These are phyloP conservation scores for Lichenothelia convexa DNA, from an alignment of 495 filamentous ascomycete species.

Conservation along the genomic window DNA sequence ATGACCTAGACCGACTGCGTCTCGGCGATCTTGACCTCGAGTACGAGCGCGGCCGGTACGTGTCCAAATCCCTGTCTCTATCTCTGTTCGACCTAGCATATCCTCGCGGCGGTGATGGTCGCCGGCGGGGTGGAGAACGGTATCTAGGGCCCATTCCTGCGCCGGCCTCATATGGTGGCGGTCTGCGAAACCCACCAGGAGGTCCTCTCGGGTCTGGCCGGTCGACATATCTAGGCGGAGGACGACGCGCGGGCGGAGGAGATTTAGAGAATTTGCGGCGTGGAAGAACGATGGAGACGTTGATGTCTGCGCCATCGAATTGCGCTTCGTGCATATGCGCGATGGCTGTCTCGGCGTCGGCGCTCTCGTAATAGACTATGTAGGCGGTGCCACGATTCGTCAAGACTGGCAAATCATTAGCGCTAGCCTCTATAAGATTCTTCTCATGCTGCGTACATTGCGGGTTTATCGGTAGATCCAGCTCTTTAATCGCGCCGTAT, in stretches of 20 bases:
- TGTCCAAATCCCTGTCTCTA: constrained; percentile 17
- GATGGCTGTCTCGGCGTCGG: constrained; percentile 75
- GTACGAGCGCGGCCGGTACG: constrained; percentile 10
- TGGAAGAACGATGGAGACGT: constrained; percentile 85
- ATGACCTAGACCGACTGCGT: constrained; percentile 26
- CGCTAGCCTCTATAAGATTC: neutral
- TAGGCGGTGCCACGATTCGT: constrained; percentile 91
- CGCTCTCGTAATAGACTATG: constrained; percentile 60
- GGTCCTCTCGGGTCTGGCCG: constrained; percentile 6
- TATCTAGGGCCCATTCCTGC: constrained; percentile 10
- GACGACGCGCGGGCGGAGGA: constrained; percentile 13
- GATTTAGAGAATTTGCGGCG: constrained; percentile 36
- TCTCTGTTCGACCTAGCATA: constrained; percentile 24
- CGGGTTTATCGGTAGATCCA: constrained; percentile 79
- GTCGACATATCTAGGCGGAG: constrained; percentile 5
- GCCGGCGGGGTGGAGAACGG: constrained; percentile 8
- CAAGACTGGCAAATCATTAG: constrained; percentile 35
- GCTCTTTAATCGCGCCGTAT: constrained; percentile 67
- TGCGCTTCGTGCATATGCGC: constrained; percentile 97
- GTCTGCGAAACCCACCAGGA: constrained; percentile 13
- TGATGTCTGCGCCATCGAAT: constrained; percentile 71
- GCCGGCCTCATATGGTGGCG: constrained; percentile 15
- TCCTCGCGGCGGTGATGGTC: constrained; percentile 21
- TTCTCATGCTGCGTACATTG: constrained; percentile 37
- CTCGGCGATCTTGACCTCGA: constrained; percentile 29